Percentiles rank a stretch among this genome's conserved stretches.
phyloP scores from a whole-genome alignment of 169 alveolate genomes.

The Besnoitia besnoiti region DNA sequence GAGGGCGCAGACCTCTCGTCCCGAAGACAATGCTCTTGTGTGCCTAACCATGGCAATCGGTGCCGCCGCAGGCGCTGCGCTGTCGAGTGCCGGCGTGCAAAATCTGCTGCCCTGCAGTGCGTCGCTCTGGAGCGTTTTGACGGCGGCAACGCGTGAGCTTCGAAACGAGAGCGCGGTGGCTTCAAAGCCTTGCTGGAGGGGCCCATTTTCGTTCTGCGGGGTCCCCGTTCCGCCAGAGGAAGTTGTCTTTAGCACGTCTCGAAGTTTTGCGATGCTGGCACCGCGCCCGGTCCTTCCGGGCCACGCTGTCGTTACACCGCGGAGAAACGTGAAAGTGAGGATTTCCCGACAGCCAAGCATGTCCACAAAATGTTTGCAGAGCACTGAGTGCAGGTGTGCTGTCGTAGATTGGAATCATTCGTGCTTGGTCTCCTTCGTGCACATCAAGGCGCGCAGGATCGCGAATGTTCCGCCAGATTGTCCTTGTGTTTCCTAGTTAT shows the following conservation, averaged over 20 bases:
- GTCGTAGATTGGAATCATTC: no score
- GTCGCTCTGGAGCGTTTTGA: not conserved
- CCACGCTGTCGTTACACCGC: constrained; percentile 20
- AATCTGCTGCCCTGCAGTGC: not conserved
- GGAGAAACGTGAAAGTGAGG: not conserved
- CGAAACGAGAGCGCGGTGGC: not conserved
- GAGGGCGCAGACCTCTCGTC: no score
- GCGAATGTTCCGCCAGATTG: no score
- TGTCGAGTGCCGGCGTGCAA: not conserved
- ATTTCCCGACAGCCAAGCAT: not conserved
- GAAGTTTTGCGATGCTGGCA: not conserved
- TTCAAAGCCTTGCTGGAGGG: not conserved
- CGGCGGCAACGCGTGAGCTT: not conserved
- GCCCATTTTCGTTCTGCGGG: not conserved
- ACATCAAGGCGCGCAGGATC: no score
- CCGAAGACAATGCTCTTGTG: no score
- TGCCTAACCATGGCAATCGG: not conserved
- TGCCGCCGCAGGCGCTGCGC: not conserved
- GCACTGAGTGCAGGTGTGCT: no score
- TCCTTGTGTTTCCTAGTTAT: no score
- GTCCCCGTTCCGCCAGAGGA: not conserved
- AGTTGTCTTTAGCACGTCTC: not conserved
- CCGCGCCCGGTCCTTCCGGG: constrained; percentile 36
- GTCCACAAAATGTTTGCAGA: not conserved
- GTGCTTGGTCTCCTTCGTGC: no score